phyloP scores from a whole-genome alignment of 1,284 basidiomycete genomes.

The Sporisorium graminicola region DNA sequence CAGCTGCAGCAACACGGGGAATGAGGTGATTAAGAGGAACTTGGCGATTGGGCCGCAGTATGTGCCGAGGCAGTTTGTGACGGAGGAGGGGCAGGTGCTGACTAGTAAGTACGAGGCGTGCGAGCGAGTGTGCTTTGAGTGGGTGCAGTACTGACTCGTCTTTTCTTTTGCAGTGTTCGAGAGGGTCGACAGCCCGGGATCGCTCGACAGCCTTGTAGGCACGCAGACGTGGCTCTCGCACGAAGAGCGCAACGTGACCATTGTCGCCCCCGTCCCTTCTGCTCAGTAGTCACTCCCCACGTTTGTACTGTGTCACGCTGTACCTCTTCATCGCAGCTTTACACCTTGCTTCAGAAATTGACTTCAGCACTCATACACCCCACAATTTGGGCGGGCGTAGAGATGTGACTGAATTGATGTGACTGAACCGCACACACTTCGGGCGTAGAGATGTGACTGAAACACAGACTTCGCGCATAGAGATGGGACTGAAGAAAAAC shows the following conservation, averaged over 20 bases:
- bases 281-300: not conserved
- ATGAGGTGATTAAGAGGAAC: slow-evolving; percentile 37
- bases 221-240: slow-evolving; percentile 45
- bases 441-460: not conserved
- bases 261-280: slow-evolving; percentile 27
- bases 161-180: slow-evolving; percentile 46
- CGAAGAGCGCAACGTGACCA: slow-evolving; percentile 54
- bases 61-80: slow-evolving; percentile 26
- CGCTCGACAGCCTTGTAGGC: slow-evolving; percentile 47
- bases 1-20: slow-evolving; percentile 49
- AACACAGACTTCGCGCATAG: not conserved
- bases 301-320: not conserved
- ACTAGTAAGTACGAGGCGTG: slow-evolving; percentile 43
- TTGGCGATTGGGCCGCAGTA: slow-evolving; percentile 23
- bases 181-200: slow-evolving; percentile 33
- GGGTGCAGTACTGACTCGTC: not conserved
- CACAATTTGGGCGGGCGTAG: too few relatives aligned
- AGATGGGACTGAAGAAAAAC: not conserved
- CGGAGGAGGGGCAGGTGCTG: slow-evolving; percentile 46
- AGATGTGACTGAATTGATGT: too few relatives aligned
- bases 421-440: too few relatives aligned
- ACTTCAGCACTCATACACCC: too few relatives aligned
- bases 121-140: too few relatives aligned
- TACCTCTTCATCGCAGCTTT: too few relatives aligned
- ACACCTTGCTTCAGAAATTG: too few relatives aligned